Evolutionary conservation across 805 yeast species (phyloP), one percentile per base, ranked within the genome.

Genomic region (Cyberlindnera subsufficiens): DNA sequence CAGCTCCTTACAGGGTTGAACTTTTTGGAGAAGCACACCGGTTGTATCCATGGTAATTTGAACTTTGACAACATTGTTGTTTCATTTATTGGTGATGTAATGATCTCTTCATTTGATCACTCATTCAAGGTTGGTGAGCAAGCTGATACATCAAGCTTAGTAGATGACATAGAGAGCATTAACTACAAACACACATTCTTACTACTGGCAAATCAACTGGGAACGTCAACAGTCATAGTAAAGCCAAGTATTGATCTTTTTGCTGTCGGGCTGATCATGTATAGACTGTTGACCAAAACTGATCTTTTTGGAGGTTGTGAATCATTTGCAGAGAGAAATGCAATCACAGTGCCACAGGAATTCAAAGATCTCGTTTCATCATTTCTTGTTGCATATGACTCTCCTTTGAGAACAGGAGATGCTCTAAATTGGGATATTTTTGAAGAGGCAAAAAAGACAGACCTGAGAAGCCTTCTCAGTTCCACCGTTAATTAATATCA

Each of bases 41-140:
- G 35, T 3, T 32, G 40, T 20, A 25, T 38, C 18, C 40, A 38
- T 32, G 40, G 40, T 10, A 38, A 38, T 32, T 25, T 38, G 20
- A 32, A 32, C 22, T 15, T 29, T 18, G 20, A 38, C 13, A 38
- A 38, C 33, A 32, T 38, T 2, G 18, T 38, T n/a, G 17, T 38
- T 13, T 32, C 40, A 15, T 22, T 32, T 20, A 11, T 7, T 14
- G 40, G 40, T 5, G 36, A 20, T 16, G 20, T 38, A 3, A 13
- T 22, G 16, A 32, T 38, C 14, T 38, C 40, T 6, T 38, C 36
- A 5, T 38, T 38, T 32, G 35, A 25, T 17, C 35, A 38, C 32
- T n/a, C 40, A 22, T 38, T 20, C 31, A 31, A 31, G 27, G 10
- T 31, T 8, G 16, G 15, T 5, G 30, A 30, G 14, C 17, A 11